phyloP scores from a whole-genome alignment of 2,329 filamentous ascomycete genomes.

The Aureobasidium sp. region DNA sequence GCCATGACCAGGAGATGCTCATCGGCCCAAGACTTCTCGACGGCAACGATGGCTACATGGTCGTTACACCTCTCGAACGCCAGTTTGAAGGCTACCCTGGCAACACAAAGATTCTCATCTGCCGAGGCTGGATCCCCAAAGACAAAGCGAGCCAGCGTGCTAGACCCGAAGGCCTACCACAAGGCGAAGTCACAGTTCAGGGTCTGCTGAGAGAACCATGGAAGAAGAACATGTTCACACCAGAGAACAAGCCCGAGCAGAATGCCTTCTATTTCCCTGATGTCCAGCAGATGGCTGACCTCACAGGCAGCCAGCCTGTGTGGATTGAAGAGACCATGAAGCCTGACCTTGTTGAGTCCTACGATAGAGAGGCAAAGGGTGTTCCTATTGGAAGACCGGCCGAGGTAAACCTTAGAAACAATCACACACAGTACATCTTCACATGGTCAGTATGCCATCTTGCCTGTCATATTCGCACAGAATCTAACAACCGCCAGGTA shows the following conservation, averaged over 20 bases:
- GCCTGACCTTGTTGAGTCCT: constrained; percentile 66
- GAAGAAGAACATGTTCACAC: constrained; percentile 98
- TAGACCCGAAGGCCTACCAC: constrained; percentile 55
- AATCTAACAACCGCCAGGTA: constrained; percentile 53
- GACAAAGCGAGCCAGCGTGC: constrained; percentile 56
- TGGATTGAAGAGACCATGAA: constrained; percentile 96
- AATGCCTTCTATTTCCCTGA: constrained; percentile 93
- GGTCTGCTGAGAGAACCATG: constrained; percentile 80
- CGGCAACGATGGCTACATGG: constrained; percentile 81
- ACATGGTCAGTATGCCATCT: constrained; percentile 64
- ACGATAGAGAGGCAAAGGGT: constrained; percentile 68
- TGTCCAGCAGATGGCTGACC: constrained; percentile 77
- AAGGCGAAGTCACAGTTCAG: constrained; percentile 66
- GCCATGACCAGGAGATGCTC: constrained; percentile 93
- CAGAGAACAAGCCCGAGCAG: constrained; percentile 73
- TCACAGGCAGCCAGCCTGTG: constrained; percentile 75
- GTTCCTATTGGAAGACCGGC: constrained; percentile 81
- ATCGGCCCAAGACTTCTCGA: constrained; percentile 84
- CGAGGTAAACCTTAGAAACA: constrained; percentile 90
- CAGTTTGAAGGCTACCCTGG: constrained; percentile 25
- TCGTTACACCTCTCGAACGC: constrained; percentile 83
- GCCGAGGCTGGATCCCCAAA: constrained; percentile 85
- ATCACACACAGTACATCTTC: constrained; percentile 97
- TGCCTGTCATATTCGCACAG: neutral
- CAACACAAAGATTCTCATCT: constrained; percentile 67